A percentile compares a stretch with the other conserved stretches of the same genome.
phyloP scores from a whole-genome alignment of 805 yeast species.

The Saturnispora besseyi region DNA sequence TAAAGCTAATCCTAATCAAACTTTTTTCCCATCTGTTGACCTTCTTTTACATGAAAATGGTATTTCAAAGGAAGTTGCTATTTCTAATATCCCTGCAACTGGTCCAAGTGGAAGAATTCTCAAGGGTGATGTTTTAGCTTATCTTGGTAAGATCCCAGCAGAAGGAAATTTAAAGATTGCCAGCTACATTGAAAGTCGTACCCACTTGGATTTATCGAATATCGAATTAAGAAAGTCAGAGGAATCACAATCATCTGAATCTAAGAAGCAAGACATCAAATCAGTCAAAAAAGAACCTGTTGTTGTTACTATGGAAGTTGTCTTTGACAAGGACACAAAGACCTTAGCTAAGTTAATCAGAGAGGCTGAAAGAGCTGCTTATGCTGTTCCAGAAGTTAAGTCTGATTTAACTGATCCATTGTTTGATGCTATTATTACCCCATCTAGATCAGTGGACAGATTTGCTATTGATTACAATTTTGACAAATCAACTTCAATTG shows the following conservation, averaged over 20 bases:
- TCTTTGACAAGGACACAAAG: conserved; percentile 11
- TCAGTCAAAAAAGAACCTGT: conserved; percentile 28
- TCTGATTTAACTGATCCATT: conserved; percentile 49
- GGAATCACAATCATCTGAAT: conserved; percentile 13
- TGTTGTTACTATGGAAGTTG: not conserved
- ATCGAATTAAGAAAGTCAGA: conserved; percentile 35
- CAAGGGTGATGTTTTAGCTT: conserved; percentile 87
- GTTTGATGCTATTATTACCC: conserved; percentile 50
- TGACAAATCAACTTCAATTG: conserved; percentile 18
- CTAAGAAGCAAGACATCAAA: conserved; percentile 9
- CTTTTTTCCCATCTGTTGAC: conserved; percentile 72
- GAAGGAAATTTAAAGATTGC: conserved; percentile 47
- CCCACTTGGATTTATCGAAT: conserved; percentile 64
- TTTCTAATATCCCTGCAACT: conserved; percentile 63
- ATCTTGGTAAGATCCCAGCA: conserved; percentile 60
- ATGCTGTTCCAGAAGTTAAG: conserved; percentile 18
- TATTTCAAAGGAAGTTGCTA: conserved; percentile 63
- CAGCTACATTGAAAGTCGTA: conserved; percentile 43
- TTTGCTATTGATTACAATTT: conserved; percentile 30
- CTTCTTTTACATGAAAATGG: conserved; percentile 50
- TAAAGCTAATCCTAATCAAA: conserved; percentile 58
- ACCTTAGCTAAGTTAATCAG: conserved; percentile 36
- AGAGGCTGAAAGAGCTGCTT: conserved; percentile 38
- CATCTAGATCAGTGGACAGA: conserved; percentile 34
- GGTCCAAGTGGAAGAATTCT: conserved; percentile 85